Percentiles rank a stretch among this genome's conserved stretches.
Conservation (phyloP, 208 protist genomes). For the Wallacemonas sp. region DNA sequence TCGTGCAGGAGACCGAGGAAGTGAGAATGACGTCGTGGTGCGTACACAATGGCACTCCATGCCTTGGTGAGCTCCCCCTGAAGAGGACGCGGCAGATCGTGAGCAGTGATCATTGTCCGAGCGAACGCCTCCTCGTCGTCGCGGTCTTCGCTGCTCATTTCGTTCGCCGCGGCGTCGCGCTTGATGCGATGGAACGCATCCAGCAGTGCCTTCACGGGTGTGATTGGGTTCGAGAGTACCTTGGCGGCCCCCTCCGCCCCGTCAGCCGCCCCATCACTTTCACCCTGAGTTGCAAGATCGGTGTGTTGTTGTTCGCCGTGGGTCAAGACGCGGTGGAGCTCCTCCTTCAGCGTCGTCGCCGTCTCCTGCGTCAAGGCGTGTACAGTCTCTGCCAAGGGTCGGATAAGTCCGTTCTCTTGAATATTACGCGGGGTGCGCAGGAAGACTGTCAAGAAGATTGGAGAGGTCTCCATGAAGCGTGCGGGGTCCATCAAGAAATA, state of each 20-base stretch:
- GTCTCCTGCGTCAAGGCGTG: slow-evolving; percentile 16
- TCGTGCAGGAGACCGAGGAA: slow-evolving; percentile 13
- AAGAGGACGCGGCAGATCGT: background rate
- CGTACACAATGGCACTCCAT: background rate
- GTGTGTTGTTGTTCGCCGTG: background rate
- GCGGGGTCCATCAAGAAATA: slow-evolving; percentile 37
- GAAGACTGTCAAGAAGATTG: slow-evolving; percentile 40
- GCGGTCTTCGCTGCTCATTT: background rate
- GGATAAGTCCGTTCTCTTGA: slow-evolving; percentile 34
- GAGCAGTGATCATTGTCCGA: background rate
- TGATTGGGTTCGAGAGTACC: too few species aligned
- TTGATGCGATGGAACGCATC: too few species aligned
- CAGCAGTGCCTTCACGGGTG: too few species aligned
- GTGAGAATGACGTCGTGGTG: slow-evolving; percentile 3
- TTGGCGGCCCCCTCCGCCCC: too few species aligned
- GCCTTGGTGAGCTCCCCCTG: background rate
- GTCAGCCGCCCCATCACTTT: background rate
- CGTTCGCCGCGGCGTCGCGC: background rate
- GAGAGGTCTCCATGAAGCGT: slow-evolving; percentile 37
- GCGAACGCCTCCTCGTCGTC: background rate
- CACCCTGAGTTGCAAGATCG: background rate
- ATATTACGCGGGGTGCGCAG: slow-evolving; percentile 26
- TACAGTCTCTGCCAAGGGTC: slow-evolving; percentile 20
- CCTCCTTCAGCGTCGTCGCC: slow-evolving; percentile 21
- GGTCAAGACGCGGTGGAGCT: slow-evolving; percentile 7